phyloP scores from a whole-genome alignment of 768 basidiomycete genomes.

The Amanita subjunquillea region DNA sequence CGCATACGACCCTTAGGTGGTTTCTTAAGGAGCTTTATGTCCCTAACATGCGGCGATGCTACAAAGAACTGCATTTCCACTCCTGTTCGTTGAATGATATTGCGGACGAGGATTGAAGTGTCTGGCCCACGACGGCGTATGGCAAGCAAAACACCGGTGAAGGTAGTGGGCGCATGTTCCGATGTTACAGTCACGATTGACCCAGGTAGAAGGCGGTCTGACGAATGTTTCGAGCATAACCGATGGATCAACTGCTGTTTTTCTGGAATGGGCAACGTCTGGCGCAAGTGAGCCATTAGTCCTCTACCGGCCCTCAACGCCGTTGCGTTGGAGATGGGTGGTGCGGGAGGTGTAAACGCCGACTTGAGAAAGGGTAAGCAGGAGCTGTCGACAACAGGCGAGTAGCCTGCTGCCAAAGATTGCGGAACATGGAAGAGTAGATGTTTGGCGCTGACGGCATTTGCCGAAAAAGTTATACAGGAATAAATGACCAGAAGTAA shows the following conservation, averaged over 20 bases:
- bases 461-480: slow-evolving; percentile 7
- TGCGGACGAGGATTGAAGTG: slow-evolving; percentile 83
- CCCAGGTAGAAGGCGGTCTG: slow-evolving; percentile 63
- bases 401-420: slow-evolving; percentile 1
- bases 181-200: slow-evolving; percentile 78
- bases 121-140: slow-evolving; percentile 77
- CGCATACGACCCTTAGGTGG: slow-evolving; percentile 56
- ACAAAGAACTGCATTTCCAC: slow-evolving; percentile 91
- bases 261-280: slow-evolving; percentile 53
- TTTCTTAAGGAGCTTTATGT: slow-evolving; percentile 67
- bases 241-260: slow-evolving; percentile 59
- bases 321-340: slow-evolving; percentile 29
- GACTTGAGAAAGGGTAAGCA: slow-evolving; percentile 65
- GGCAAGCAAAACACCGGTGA: slow-evolving; percentile 83
- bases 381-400: slow-evolving; percentile 35
- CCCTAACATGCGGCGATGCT: slow-evolving; percentile 79
- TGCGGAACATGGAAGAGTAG: neutral
- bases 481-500: slow-evolving; percentile 1
- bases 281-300: slow-evolving; percentile 64
- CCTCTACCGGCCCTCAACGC: slow-evolving; percentile 60
- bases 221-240: slow-evolving; percentile 64
- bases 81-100: slow-evolving; percentile 84
- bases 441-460: neutral
- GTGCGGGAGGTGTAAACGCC: slow-evolving; percentile 42
- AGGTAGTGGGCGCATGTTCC: slow-evolving; percentile 68